Conservation (phyloP, 768 basidiomycete genomes). For the Trametes punicea region DNA sequence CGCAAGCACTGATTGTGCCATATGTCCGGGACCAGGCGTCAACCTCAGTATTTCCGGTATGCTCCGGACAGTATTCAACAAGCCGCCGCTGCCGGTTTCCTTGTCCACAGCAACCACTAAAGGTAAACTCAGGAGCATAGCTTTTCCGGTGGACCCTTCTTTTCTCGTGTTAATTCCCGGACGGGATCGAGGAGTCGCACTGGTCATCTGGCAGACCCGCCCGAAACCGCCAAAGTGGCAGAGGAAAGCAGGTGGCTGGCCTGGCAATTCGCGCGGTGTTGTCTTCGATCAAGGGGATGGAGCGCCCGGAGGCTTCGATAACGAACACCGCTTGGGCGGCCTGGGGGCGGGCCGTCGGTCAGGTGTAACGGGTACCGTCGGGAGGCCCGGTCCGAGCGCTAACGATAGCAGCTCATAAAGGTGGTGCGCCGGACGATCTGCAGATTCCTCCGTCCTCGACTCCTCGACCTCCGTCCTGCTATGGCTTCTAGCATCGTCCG, state of each 20-base stretch:
- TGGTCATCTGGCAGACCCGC: neutral
- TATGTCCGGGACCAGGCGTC: neutral
- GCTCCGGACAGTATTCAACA: neutral
- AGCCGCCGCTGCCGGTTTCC: neutral
- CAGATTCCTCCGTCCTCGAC: constrained; percentile 10
- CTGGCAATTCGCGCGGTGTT: neutral
- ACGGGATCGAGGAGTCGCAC: too few species aligned
- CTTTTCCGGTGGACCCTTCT: neutral
- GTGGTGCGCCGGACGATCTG: constrained; percentile 11
- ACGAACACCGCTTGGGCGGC: constrained; percentile 3
- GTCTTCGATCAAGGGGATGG: constrained; percentile 11
- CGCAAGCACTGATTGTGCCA: constrained; percentile 7
- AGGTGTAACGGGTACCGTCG: constrained; percentile 9
- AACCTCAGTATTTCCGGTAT: neutral
- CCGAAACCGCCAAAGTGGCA: constrained; percentile 2
- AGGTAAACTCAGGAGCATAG: neutral
- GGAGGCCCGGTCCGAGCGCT: constrained; percentile 16
- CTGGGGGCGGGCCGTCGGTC: constrained; percentile 20
- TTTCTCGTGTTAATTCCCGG: neutral
- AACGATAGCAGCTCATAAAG: constrained; percentile 10
- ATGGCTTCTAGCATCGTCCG: constrained; percentile 34
- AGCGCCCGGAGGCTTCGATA: constrained; percentile 14
- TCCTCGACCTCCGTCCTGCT: constrained; percentile 2
- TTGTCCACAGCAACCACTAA: neutral
- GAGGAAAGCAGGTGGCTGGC: neutral